Conservation (phyloP, 2,329 filamentous ascomycete genomes). For the Fusarium sp. region DNA sequence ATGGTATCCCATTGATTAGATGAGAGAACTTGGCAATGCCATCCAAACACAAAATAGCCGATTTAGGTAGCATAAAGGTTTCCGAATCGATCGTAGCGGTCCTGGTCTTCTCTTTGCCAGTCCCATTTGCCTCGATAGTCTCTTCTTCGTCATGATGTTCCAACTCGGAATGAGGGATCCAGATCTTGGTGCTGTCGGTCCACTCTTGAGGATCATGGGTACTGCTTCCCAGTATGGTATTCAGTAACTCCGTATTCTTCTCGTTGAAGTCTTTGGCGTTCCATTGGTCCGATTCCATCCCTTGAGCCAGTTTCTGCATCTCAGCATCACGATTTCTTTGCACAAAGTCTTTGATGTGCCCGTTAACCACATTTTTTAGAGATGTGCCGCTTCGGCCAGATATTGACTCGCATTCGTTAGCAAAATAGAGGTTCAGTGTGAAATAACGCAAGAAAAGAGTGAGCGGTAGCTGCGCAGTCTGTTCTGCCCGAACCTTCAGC, state of each 20-base stretch:
- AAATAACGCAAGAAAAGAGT: slow-evolving; percentile 84
- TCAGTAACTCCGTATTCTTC: slow-evolving; percentile 69
- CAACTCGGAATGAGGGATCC: slow-evolving; percentile 61
- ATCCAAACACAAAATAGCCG: slow-evolving; percentile 82
- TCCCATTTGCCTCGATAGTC: slow-evolving; percentile 61
- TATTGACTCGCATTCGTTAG: slow-evolving; percentile 87
- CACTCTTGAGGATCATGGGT: slow-evolving; percentile 77
- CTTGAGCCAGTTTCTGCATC: slow-evolving; percentile 78
- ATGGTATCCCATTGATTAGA: slow-evolving; percentile 86
- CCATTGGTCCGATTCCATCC: slow-evolving; percentile 86
- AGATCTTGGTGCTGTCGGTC: slow-evolving; percentile 71
- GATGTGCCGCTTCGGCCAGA: slow-evolving; percentile 81
- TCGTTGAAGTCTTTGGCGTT: slow-evolving; percentile 80
- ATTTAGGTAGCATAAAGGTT: slow-evolving; percentile 86
- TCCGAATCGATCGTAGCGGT: slow-evolving; percentile 86
- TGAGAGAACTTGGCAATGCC: slow-evolving; percentile 87
- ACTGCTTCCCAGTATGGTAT: slow-evolving; percentile 75
- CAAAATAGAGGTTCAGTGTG: slow-evolving; percentile 83
- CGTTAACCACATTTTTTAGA: slow-evolving; percentile 83
- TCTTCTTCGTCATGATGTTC: slow-evolving; percentile 52
- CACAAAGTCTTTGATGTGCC: slow-evolving; percentile 85
- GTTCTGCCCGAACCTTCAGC: slow-evolving; percentile 80
- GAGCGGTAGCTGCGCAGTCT: slow-evolving; percentile 75
- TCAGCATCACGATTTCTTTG: slow-evolving; percentile 76
- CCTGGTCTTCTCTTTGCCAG: slow-evolving; percentile 72